phyloP scores from a whole-genome alignment of 192 early-diverging fungal genomes.

The Entomortierella beljakovae region DNA sequence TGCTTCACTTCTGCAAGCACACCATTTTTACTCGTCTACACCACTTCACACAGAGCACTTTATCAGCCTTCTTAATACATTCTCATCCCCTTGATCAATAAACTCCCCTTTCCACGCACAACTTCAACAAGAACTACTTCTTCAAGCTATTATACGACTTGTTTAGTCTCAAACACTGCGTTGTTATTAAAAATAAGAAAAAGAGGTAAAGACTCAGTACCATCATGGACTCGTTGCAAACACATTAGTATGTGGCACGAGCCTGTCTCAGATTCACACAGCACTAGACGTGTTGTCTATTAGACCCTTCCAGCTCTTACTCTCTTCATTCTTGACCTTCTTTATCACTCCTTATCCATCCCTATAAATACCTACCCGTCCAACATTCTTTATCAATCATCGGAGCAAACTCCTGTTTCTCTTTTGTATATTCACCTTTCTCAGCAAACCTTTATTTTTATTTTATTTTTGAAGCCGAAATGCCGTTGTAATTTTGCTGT shows the following conservation, averaged over 20 bases:
- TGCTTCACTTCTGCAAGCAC: not conserved
- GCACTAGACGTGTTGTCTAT: not conserved
- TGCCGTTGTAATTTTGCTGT: not conserved
- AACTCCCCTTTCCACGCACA: not conserved
- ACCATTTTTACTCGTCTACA: not conserved
- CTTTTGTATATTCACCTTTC: not conserved
- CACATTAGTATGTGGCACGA: conserved; percentile 5
- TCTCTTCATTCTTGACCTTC: not conserved
- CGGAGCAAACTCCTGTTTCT: conserved; percentile 5
- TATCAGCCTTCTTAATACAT: no score
- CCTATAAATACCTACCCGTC: not conserved
- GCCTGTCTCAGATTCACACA: conserved; percentile 21
- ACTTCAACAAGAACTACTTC: not conserved
- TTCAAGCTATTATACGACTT: not conserved
- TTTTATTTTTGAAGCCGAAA: not conserved
- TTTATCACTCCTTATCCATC: not conserved
- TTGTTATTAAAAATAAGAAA: not conserved
- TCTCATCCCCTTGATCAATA: not conserved
- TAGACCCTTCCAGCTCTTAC: not conserved
- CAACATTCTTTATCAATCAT: not conserved
- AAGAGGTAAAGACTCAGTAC: not conserved
- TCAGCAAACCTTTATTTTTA: not conserved
- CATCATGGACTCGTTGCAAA: not conserved
- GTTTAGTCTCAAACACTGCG: not conserved
- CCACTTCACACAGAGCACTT: not conserved